Conservation (phyloP, 2,329 filamentous ascomycete species). For the Ophiocordyceps robertsii region DNA sequence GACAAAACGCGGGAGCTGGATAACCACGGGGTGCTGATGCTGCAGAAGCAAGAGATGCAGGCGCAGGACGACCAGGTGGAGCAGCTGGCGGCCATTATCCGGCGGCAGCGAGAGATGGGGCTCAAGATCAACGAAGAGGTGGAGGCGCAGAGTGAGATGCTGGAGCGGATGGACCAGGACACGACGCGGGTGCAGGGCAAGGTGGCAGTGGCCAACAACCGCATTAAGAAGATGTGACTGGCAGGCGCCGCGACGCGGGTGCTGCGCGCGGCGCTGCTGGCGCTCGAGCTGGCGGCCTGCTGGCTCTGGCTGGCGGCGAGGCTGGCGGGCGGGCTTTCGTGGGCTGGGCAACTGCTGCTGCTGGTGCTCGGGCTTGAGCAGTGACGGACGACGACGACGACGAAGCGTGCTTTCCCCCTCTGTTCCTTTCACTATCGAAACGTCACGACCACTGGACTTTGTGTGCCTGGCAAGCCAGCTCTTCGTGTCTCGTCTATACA, state of each 20-base stretch:
- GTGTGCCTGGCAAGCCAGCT: no score
- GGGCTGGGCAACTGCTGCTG: slow-evolving; percentile 14
- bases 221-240: slow-evolving; percentile 51
- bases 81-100: slow-evolving; percentile 53
- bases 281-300: slow-evolving; percentile 17
- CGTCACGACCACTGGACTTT: no score
- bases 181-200: slow-evolving; percentile 53
- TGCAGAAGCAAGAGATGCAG: slow-evolving; percentile 61
- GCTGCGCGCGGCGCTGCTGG: slow-evolving; percentile 14
- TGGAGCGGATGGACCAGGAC: slow-evolving; percentile 54
- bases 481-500: no score
- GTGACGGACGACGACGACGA: not conserved
- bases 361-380: slow-evolving; percentile 9
- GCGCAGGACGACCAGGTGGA: slow-evolving; percentile 65
- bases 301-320: slow-evolving; percentile 14
- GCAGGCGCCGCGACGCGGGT: slow-evolving; percentile 7
- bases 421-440: no score
- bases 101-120: slow-evolving; percentile 65
- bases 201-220: slow-evolving; percentile 59
- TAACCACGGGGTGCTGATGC: slow-evolving; percentile 58
- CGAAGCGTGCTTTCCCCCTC: no score
- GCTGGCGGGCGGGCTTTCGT: slow-evolving; percentile 11
- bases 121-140: slow-evolving; percentile 64
- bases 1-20: slow-evolving; percentile 64
- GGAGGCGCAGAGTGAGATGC: slow-evolving; percentile 55